Base-by-base conservation (phyloP, 2,329 filamentous ascomycete species). In the Sarocladium strictum region DNA sequence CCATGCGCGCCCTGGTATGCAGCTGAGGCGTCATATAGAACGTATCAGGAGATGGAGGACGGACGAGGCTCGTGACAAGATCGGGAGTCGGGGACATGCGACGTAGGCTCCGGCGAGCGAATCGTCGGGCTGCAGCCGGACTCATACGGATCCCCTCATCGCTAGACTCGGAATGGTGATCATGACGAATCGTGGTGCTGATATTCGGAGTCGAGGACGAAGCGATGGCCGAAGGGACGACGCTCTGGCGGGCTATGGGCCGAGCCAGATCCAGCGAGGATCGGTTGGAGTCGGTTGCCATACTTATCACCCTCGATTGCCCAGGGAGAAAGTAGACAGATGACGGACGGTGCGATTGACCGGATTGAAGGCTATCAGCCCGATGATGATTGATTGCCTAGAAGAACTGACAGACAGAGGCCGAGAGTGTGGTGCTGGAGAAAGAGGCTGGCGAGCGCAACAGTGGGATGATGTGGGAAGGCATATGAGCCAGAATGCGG, bases 31-130 rank as follows among this genome's bases (percentile, higher is more conserved):
- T 61, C 21, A 63, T 58, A 53, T 69, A 70, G 45, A 68, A 61
- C 27, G 65, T 58, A 55, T 71, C 69, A n/a, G 69, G 68, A 2
- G 69, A 71, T 1, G 67, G 65, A 2, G 68, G 68, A 3, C 69
- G 67, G 47, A 72, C 68, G 51, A 71, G 67, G 59, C 69, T 71
- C 35, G 67, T 72, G 58, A 71, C 67, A 54, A 72, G 67, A 54
- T 72, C 69, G 51, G 69, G 69, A 12, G 69, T 72, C n/a, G 67
- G 67, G 15, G 67, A 65, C 23, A 63, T 62, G 32, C 64, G 65
- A 45, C 66, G 64, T 47, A 70, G 62, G 56, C 63, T 69, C n/a
- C 67, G 67, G 24, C 68, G 66, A 35, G 67, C 67, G 40, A 71
- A 67, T 38, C 68, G 66, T 12, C 69, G 63, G 17, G 67, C 67